Conservation (phyloP, 139 green algal genomes). For the Protoeuglena noctilucae region DNA sequence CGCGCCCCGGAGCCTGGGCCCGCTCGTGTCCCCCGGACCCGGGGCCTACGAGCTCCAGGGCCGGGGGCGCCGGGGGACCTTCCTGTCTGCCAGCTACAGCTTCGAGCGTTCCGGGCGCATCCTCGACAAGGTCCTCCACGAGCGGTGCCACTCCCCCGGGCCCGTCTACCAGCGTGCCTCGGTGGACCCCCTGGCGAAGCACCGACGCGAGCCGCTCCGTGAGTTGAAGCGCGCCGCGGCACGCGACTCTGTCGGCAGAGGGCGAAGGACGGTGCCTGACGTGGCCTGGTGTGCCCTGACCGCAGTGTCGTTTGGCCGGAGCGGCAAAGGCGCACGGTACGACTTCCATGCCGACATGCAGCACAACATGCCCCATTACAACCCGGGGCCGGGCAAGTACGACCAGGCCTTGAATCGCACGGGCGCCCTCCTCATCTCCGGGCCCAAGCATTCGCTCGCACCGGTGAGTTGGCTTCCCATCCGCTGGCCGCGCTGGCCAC, state of each 20-base stretch:
- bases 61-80: neutral
- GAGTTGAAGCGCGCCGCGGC: neutral
- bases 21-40: neutral
- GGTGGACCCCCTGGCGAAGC: neutral
- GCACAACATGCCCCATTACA: neutral
- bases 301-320: no score
- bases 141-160: neutral
- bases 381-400: neutral
- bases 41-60: neutral
- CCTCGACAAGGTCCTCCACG: neutral
- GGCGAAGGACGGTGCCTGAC: no score
- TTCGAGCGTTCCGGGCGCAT: neutral
- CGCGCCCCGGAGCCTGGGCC: no score
- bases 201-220: neutral
- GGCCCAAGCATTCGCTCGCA: neutral
- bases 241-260: no score
- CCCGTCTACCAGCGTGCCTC: neutral
- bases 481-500: neutral
- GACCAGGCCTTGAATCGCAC: neutral
- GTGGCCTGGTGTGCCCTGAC: no score
- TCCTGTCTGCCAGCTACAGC: neutral
- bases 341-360: neutral
- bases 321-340: neutral
- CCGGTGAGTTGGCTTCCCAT: neutral
- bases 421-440: neutral